Evolutionary conservation across 1,284 basidiomycete species (phyloP).

Genomic region (Hypsizygus ulmarius): DNA sequence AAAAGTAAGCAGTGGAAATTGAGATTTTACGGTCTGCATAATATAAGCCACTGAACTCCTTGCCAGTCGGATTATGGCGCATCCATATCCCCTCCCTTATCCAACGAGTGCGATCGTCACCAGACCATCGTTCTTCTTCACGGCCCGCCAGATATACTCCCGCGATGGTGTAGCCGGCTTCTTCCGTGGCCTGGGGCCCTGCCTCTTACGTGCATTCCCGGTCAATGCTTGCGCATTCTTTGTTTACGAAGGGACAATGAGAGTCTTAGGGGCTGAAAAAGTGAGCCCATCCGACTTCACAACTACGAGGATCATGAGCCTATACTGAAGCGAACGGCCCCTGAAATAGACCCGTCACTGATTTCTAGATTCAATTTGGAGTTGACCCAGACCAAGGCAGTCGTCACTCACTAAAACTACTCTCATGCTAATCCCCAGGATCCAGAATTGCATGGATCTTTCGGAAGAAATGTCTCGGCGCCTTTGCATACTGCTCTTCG

Average conservation of each 20-base stretch:
- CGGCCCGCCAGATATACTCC: slow-evolving; percentile 48
- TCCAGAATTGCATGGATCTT: neutral
- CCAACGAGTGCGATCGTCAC: slow-evolving; percentile 21
- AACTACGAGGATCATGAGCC: neutral
- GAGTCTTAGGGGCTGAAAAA: slow-evolving; percentile 64
- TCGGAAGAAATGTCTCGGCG: neutral
- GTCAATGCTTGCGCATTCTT: slow-evolving; percentile 71
- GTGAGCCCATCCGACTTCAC: slow-evolving; percentile 28
- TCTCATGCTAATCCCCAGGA: neutral
- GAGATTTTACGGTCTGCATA: slow-evolving; percentile 1
- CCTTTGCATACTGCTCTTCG: neutral
- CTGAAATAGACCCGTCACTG: slow-evolving; percentile 20
- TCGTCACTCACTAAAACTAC: neutral
- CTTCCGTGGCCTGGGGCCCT: slow-evolving; percentile 60
- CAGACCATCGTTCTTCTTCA: slow-evolving; percentile 45
- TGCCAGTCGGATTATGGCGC: slow-evolving; percentile 59
- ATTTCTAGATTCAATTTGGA: neutral
- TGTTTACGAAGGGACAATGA: slow-evolving; percentile 69
- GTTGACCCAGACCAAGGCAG: slow-evolving; percentile 3
- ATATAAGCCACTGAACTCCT: slow-evolving; percentile 7
- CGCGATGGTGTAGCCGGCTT: slow-evolving; percentile 56
- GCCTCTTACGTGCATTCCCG: slow-evolving; percentile 67
- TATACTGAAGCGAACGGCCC: neutral
- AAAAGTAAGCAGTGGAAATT: slow-evolving; percentile 57
- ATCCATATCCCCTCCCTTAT: slow-evolving; percentile 43